Conservation (phyloP, 495 filamentous ascomycete genomes). For the Lepidopterella palustris region DNA sequence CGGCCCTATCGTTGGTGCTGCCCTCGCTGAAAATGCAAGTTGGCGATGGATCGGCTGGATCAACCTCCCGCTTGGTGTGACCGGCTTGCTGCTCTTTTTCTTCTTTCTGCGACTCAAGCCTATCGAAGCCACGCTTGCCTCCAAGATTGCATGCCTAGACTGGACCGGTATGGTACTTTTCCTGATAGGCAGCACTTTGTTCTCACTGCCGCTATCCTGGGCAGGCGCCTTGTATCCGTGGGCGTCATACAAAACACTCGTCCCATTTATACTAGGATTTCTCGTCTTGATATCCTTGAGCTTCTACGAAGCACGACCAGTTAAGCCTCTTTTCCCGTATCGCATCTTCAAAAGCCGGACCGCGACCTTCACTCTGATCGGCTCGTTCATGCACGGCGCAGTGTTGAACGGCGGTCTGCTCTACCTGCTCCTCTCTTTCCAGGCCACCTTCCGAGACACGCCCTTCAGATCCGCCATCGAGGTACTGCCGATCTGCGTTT, state of each 20-base stretch:
- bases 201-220: slow-evolving; percentile 36
- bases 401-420: slow-evolving; percentile 31
- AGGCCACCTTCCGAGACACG: slow-evolving; percentile 34
- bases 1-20: slow-evolving; percentile 13
- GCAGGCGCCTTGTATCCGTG: slow-evolving; percentile 39
- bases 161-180: slow-evolving; percentile 28
- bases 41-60: slow-evolving; percentile 45
- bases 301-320: slow-evolving; percentile 30
- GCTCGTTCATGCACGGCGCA: slow-evolving; percentile 32
- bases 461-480: slow-evolving; percentile 10
- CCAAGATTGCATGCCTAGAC: slow-evolving; percentile 28
- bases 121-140: slow-evolving; percentile 20
- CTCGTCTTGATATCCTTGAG: slow-evolving; percentile 34
- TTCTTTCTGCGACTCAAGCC: slow-evolving; percentile 33
- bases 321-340: slow-evolving; percentile 35
- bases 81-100: slow-evolving; percentile 22
- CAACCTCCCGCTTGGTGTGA: slow-evolving; percentile 35
- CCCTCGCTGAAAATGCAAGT: slow-evolving; percentile 19
- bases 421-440: slow-evolving; percentile 39
- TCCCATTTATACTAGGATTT: slow-evolving; percentile 37
- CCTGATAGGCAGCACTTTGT: slow-evolving; percentile 23
- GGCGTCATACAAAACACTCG: slow-evolving; percentile 35
- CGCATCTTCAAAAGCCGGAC: slow-evolving; percentile 36
- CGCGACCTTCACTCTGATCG: slow-evolving; percentile 23
- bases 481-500: slow-evolving; percentile 3